Base-by-base conservation (phyloP, 352 stramenopile species). In the Globisporangium canariense region DNA sequence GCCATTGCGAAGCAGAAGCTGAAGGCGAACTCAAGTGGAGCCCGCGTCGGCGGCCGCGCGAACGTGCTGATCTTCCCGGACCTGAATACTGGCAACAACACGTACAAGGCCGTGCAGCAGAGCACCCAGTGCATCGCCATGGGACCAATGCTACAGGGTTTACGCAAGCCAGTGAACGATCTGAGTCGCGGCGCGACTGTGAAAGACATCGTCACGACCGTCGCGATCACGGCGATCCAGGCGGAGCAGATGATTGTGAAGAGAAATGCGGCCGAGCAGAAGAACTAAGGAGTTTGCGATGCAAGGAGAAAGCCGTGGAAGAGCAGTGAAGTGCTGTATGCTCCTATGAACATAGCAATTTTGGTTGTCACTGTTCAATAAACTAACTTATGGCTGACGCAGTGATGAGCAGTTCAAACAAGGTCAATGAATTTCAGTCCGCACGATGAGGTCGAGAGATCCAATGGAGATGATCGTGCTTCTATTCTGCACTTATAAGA, bases 151-250 rank as follows among this genome's bases (percentile, higher is more conserved):
- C 70, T 97, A 8, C 87, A 96, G 60, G 90, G 90, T 60, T 76
- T 97, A 28, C 81, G 79, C 32, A 94, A 93, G 62, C 90, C 88
- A 3, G 88, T 97, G 55, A 96, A 97, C 60, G 90, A 97, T 69
- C 52, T 97, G 50, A 94, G 83, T 55, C 86, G 88, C n/a, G 89
- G 89, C 18, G 85, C 86, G 5, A 93, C 80, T 6, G 89, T 96
- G 43, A 93, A 94, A 61, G 90, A 97, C 64, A 97, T 97, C 56
- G 85, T 97, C 34, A 95, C 89, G 57, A 97, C 90, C 8, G 79
- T 95, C 58, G 90, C 86, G 30, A 88, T 96, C 66, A 97, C 88
- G 20, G 82, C 86, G 14, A 93, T 96, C 58, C 88, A 97, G 71
- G 86, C 84, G 16, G 78, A 92, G 56, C 81, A 93, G 58, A 77